Evolutionary conservation across 169 alveolate species (phyloP), one percentile per base, ranked within the genome.

Genomic region (Pseudocohnilembus persalinus): DNA sequence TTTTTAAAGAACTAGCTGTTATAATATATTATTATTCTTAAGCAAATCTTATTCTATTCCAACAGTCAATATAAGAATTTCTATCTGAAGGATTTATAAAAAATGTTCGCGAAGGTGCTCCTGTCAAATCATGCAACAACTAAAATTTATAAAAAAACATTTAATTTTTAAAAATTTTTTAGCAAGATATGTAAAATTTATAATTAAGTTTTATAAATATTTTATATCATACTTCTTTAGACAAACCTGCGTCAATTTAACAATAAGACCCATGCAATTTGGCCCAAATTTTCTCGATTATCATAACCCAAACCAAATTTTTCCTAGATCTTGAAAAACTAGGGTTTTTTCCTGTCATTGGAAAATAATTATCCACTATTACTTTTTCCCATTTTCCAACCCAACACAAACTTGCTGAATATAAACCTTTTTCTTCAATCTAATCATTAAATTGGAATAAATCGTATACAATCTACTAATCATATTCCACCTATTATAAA

Each of bases 221-320:
- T 49, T 11, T 49, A 49, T 49, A 49, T 49, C 20, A 11, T 49
- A 94, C 94, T 81, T 92, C 96, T 63, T 88, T 83, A 1, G 96
- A 83, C 29, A 81, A 86, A 0, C 97, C 97, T 49, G 93, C 95
- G 27, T 85, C 93, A 20, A 89, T 89, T 82, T 88, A 86, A 35
- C 92, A 93, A 82, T 87, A 82, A 30, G 81, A 63, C 29, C 88
- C 91, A 72, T 76, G 82, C 26, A 82, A 29, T 82, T 86, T 86
- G 24, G 90, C 90, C 83, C 83, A 86, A 63, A 85, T 85, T 76
- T 86, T 86, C 33, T 86, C 90, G 0, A 86, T 28, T 0, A 86
- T 28, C 1, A 86, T 28, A 1, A 81, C 86, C 87, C 86, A 86
- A 15, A 86, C 49, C 29, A 80, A 86, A 65, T 75, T 75, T 31